These are phyloP conservation scores for Eucalyptus sideroxylon DNA, from an alignment of 345 rosid species.

Conservation along the genomic window DNA sequence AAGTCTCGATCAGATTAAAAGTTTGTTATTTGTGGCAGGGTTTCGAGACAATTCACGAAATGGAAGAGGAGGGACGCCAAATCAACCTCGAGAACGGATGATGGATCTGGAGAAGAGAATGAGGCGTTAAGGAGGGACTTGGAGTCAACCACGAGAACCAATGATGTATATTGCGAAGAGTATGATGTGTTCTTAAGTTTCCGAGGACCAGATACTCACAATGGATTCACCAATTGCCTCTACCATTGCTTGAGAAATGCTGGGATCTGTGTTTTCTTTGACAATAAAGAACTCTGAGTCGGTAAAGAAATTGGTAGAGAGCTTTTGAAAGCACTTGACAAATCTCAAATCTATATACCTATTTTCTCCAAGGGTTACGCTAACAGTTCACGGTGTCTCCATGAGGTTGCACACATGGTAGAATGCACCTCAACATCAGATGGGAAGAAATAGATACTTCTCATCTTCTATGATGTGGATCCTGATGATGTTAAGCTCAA, in stretches of 20 bases:
- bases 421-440: background rate
- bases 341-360: background rate
- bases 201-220: background rate
- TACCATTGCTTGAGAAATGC: background rate
- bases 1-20: background rate
- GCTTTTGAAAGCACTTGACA: background rate
- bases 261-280: background rate
- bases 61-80: background rate
- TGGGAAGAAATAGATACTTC: background rate
- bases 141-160: background rate
- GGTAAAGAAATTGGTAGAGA: background rate
- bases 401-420: background rate
- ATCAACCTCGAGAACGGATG: background rate
- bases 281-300: background rate
- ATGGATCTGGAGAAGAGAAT: background rate
- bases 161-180: no score
- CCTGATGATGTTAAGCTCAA: background rate
- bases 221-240: background rate
- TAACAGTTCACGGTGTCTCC: background rate
- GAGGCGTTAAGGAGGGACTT: background rate
- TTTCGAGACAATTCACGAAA: background rate
- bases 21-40: background rate
- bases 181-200: background rate
- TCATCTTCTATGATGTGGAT: no score
- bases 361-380: background rate